phyloP scores from a whole-genome alignment of 371 early-diverging fungal species.

The Mortierella sp. region DNA sequence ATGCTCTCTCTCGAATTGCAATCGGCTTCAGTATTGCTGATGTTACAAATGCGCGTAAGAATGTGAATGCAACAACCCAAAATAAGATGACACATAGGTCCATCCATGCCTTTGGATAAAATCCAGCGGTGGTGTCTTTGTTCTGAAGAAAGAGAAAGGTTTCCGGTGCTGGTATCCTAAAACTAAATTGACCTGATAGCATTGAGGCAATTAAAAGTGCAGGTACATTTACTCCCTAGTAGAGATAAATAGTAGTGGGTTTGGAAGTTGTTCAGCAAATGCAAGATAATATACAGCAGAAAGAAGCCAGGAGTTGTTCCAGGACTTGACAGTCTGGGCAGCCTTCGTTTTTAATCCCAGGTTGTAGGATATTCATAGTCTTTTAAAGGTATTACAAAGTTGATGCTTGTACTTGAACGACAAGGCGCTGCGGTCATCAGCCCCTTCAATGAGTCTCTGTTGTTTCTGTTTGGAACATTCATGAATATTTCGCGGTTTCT shows the following conservation, averaged over 20 bases:
- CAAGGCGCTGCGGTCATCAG: slow-evolving; percentile 24
- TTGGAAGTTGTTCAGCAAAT: neutral
- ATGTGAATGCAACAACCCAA: slow-evolving; percentile 75
- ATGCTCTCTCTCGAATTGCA: slow-evolving; percentile 58
- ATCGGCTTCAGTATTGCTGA: slow-evolving; percentile 67
- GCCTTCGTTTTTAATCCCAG: too few species aligned
- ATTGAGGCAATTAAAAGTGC: slow-evolving; percentile 24
- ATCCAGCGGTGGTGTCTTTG: slow-evolving; percentile 49
- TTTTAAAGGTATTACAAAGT: slow-evolving; percentile 26
- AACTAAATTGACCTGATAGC: slow-evolving; percentile 46
- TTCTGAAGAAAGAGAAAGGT: slow-evolving; percentile 65
- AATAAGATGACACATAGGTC: slow-evolving; percentile 71
- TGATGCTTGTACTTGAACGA: slow-evolving; percentile 51
- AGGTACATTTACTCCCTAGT: slow-evolving; percentile 28
- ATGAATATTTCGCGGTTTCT: slow-evolving; percentile 17
- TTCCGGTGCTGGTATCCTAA: slow-evolving; percentile 59
- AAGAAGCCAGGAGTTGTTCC: neutral
- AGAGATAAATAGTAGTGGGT: too few species aligned
- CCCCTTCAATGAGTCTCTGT: slow-evolving; percentile 19
- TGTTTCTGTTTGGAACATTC: slow-evolving; percentile 33
- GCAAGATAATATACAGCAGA: neutral
- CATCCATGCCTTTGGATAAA: slow-evolving; percentile 66
- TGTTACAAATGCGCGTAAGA: slow-evolving; percentile 68
- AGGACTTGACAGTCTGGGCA: too few species aligned
- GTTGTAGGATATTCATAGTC: too few species aligned